These are phyloP conservation scores for Fusarium paranaense DNA, from an alignment of 2,329 filamentous ascomycete species.

Conservation along the genomic window DNA sequence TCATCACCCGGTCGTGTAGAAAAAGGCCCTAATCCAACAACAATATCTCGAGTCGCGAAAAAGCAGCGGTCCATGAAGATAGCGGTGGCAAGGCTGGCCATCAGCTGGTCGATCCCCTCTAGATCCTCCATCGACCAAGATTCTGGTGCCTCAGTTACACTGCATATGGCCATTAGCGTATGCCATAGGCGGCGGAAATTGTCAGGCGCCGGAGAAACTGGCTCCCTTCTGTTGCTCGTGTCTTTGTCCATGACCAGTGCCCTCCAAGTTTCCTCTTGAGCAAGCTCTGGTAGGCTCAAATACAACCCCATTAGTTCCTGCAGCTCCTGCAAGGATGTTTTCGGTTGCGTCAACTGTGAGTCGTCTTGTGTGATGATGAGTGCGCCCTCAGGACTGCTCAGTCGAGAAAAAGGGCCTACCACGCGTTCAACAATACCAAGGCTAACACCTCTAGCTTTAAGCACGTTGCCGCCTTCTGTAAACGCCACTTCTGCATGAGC, in stretches of 20 bases:
- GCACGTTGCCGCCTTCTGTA: background rate
- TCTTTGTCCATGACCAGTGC: background rate
- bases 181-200: background rate
- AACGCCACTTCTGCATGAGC: background rate
- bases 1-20: background rate
- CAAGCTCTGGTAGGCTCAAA: background rate
- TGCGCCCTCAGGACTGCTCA: background rate
- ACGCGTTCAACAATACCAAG: background rate
- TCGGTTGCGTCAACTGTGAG: background rate
- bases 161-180: background rate
- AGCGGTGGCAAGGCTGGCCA: background rate
- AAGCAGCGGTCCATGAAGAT: background rate
- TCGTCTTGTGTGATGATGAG: background rate
- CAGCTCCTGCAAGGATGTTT: background rate
- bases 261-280: background rate
- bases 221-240: background rate
- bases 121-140: background rate
- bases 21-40: background rate
- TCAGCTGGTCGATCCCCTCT: background rate
- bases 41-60: background rate
- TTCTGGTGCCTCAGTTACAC: background rate
- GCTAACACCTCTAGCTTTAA: background rate
- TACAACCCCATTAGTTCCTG: background rate
- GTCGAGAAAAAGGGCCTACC: background rate
- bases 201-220: background rate